phyloP scores from a whole-genome alignment of 2,329 filamentous ascomycete species.

The Cytospora piceicola region DNA sequence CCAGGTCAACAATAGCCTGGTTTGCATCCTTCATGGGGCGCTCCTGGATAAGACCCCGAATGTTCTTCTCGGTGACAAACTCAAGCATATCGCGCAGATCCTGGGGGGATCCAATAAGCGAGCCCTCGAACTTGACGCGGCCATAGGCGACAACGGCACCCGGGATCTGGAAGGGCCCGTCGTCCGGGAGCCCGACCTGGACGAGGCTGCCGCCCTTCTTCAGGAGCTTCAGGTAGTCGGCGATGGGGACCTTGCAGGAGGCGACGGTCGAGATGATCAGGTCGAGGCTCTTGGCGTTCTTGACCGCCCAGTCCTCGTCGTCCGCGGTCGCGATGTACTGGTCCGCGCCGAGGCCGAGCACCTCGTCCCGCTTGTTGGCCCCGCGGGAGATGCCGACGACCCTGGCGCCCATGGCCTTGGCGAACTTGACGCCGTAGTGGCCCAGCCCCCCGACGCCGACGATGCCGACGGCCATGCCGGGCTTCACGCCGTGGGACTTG shows the following conservation, averaged over 20 bases:
- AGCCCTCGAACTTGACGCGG: slow-evolving; percentile 52
- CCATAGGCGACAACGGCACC: slow-evolving; percentile 61
- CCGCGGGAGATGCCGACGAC: slow-evolving; percentile 63
- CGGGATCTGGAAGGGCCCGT: slow-evolving; percentile 47
- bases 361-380: slow-evolving; percentile 56
- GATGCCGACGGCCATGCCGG: slow-evolving; percentile 68
- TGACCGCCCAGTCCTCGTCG: slow-evolving; percentile 57
- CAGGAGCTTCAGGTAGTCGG: slow-evolving; percentile 62
- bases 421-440: slow-evolving; percentile 69
- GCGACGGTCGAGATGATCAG: slow-evolving; percentile 62
- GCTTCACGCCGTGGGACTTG: slow-evolving; percentile 59
- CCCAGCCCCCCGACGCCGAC: slow-evolving; percentile 70
- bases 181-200: slow-evolving; percentile 66
- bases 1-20: slow-evolving; percentile 57
- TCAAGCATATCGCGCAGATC: slow-evolving; percentile 63
- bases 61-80: slow-evolving; percentile 58
- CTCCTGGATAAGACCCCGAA: slow-evolving; percentile 59
- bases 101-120: slow-evolving; percentile 49
- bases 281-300: slow-evolving; percentile 55
- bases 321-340: slow-evolving; percentile 46
- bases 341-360: slow-evolving; percentile 60
- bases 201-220: slow-evolving; percentile 63
- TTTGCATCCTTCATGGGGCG: slow-evolving; percentile 60
- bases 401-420: slow-evolving; percentile 65
- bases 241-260: slow-evolving; percentile 48